phyloP scores from a whole-genome alignment of 2,329 filamentous ascomycete species.

The Colletotrichum cuscutae region DNA sequence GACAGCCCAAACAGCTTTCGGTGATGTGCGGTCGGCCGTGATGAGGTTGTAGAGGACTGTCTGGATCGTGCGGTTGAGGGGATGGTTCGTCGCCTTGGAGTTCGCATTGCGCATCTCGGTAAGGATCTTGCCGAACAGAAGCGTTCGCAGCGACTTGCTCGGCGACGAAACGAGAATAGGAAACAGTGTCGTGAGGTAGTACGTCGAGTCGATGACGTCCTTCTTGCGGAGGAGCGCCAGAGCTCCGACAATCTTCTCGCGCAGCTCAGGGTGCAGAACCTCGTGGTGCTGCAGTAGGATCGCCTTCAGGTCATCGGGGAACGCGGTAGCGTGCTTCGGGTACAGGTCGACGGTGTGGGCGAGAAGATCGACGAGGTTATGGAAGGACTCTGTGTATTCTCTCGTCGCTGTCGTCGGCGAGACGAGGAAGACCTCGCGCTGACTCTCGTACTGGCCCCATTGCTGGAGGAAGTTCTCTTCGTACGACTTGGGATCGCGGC shows the following conservation, averaged over 20 bases:
- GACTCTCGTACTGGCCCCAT: conserved; percentile 90
- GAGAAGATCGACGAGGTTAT: conserved; percentile 92
- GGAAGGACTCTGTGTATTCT: conserved; percentile 83
- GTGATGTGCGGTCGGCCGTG: conserved; percentile 83
- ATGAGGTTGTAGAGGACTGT: conserved; percentile 93
- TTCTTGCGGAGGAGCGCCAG: conserved; percentile 90
- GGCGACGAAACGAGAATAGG: conserved; percentile 92
- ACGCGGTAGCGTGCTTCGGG: conserved; percentile 79
- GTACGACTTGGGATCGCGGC: conserved; percentile 89
- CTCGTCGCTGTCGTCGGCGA: conserved; percentile 82
- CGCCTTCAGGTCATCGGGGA: conserved; percentile 82
- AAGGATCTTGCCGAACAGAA: conserved; percentile 90
- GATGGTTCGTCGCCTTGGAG: conserved; percentile 88
- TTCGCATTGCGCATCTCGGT: conserved; percentile 91
- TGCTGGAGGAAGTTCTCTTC: conserved; percentile 88
- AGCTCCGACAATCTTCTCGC: conserved; percentile 94
- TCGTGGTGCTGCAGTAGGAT: conserved; percentile 87
- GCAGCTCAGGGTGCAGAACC: conserved; percentile 81
- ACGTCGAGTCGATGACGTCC: conserved; percentile 87
- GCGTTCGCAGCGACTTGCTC: conserved; percentile 85
- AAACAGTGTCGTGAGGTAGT: conserved; percentile 90
- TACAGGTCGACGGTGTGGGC: conserved; percentile 96
- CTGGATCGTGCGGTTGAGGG: conserved; percentile 91
- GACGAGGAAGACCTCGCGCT: conserved; percentile 90
- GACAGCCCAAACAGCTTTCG: conserved; percentile 93